These are phyloP conservation scores for Eucalyptus sp. DNA, from an alignment of 345 rosid species.

Conservation along the genomic window DNA sequence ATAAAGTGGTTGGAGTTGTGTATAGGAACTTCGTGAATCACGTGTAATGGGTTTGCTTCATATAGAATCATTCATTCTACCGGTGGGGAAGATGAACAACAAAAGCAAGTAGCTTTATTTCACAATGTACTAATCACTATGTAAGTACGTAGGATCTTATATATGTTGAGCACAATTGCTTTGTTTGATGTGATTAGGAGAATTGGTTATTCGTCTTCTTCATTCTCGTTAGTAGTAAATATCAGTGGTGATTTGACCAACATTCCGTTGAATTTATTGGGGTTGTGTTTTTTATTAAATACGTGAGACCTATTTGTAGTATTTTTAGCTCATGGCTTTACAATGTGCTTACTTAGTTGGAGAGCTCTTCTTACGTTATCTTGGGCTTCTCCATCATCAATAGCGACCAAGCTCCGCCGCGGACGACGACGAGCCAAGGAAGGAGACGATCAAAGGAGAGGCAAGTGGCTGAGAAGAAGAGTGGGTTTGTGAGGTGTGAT, in stretches of 20 bases:
- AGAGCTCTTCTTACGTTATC: too few species aligned
- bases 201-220: neutral
- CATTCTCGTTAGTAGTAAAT: neutral
- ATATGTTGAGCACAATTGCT: neutral
- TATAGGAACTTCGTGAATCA: neutral
- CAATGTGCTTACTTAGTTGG: neutral
- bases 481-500: neutral
- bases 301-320: neutral
- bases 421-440: neutral
- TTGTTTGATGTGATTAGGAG: neutral
- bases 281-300: neutral
- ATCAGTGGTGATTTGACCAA: neutral
- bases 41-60: neutral
- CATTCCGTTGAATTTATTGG: neutral
- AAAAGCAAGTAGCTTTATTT: neutral
- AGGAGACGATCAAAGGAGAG: neutral
- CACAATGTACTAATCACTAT: neutral
- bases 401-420: neutral
- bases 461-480: neutral
- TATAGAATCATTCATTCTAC: neutral
- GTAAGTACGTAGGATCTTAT: neutral
- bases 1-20: neutral
- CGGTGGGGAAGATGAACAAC: neutral
- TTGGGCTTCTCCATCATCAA: neutral
- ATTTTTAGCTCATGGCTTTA: neutral